phyloP scores from a whole-genome alignment of 768 basidiomycete genomes.

The Amylocystis lapponica region DNA sequence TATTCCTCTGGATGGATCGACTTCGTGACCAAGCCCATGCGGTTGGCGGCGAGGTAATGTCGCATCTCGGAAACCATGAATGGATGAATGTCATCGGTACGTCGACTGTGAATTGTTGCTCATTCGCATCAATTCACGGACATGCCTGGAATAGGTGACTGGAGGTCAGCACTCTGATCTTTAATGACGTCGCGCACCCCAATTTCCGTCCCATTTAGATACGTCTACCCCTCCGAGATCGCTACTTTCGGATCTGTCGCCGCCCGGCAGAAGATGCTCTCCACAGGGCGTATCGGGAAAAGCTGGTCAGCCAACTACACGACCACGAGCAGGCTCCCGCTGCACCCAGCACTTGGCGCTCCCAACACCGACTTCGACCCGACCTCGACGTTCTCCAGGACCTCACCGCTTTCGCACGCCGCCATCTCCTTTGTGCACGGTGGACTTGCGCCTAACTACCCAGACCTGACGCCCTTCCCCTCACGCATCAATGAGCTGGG shows the following conservation, averaged over 20 bases:
- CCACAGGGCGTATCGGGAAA: conserved; percentile 70
- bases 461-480: conserved; percentile 76
- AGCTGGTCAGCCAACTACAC: conserved; percentile 87
- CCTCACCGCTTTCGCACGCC: conserved; percentile 57
- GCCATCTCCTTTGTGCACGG: conserved; percentile 94
- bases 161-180: conserved; percentile 49
- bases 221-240: conserved; percentile 79
- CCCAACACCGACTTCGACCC: conserved; percentile 50
- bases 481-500: conserved; percentile 75
- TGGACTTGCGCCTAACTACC: conserved; percentile 76
- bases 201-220: too few relatives aligned
- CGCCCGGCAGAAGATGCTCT: conserved; percentile 67
- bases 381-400: conserved; percentile 36
- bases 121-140: not conserved
- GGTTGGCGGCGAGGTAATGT: conserved; percentile 67
- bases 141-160: conserved; percentile 53
- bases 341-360: conserved; percentile 64
- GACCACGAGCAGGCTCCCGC: conserved; percentile 72
- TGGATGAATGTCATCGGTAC: conserved; percentile 87
- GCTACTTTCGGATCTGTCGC: conserved; percentile 72
- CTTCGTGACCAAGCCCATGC: conserved; percentile 69
- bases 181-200: too few relatives aligned
- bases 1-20: conserved; percentile 81
- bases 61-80: conserved; percentile 91
- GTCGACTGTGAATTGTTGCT: too few relatives aligned